phyloP scores from a whole-genome alignment of 1,284 basidiomycete species.

The Hortiboletus rubellus region DNA sequence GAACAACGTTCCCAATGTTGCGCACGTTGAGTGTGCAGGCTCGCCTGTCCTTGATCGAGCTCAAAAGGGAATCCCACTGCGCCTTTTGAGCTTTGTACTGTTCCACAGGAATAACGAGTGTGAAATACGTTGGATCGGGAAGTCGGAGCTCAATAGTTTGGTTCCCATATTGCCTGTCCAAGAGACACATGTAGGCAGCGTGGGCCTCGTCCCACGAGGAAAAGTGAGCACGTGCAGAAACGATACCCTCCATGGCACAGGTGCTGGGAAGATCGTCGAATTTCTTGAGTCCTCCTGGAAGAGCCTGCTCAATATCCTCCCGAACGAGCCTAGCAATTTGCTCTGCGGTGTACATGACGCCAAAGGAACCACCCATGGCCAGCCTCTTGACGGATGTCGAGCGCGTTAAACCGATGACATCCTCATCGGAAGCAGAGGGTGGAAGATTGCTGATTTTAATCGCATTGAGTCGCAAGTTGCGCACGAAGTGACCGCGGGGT shows the following conservation, averaged over 20 bases:
- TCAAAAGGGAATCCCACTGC: constrained; percentile 46
- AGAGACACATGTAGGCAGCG: constrained; percentile 35
- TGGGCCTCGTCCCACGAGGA: constrained; percentile 49
- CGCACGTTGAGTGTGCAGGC: constrained; percentile 30
- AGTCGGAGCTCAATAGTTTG: constrained; percentile 39
- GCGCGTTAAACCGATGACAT: constrained; percentile 22
- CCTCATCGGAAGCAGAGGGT: constrained; percentile 19
- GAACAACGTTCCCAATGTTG: constrained; percentile 20
- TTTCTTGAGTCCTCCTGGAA: constrained; percentile 16
- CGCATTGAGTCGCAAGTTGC: constrained; percentile 29
- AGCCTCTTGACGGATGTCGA: constrained; percentile 27
- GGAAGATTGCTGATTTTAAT: constrained; percentile 36
- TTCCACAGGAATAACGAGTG: constrained; percentile 43
- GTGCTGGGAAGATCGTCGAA: constrained; percentile 25
- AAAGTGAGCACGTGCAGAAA: constrained; percentile 43
- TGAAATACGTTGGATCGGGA: constrained; percentile 47
- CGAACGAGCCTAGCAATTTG: constrained; percentile 16
- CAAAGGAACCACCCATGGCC: neutral
- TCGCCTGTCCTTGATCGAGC: constrained; percentile 34
- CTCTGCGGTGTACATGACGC: neutral
- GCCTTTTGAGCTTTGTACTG: constrained; percentile 53
- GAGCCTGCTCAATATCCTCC: constrained; percentile 20
- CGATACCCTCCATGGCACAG: constrained; percentile 26
- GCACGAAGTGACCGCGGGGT: constrained; percentile 27
- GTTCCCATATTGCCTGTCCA: constrained; percentile 30